Percentiles rank a stretch among this genome's conserved stretches.
Conservation (phyloP, 2,329 filamentous ascomycete species). For the Diaporthe caulivora region DNA sequence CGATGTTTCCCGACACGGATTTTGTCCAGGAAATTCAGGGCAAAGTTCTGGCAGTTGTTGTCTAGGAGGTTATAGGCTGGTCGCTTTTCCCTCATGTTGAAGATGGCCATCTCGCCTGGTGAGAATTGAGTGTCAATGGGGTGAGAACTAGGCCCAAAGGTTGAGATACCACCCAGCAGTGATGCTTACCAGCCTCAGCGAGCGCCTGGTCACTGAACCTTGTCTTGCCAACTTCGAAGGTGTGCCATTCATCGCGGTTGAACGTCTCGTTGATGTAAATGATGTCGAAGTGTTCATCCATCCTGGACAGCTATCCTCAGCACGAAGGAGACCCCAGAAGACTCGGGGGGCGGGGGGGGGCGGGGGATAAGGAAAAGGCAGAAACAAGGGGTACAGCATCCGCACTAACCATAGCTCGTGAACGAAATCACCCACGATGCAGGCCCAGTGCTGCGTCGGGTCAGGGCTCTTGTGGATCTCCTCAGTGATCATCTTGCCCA, state of each 20-base stretch:
- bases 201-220: conserved; percentile 67
- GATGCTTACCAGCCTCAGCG: conserved; percentile 58
- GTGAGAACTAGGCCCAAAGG: background rate
- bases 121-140: background rate
- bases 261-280: conserved; percentile 67
- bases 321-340: background rate
- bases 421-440: conserved; percentile 66
- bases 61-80: conserved; percentile 69
- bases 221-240: conserved; percentile 64
- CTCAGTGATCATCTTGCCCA: conserved; percentile 68
- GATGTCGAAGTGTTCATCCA: conserved; percentile 66
- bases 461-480: conserved; percentile 67
- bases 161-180: background rate
- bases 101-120: conserved; percentile 65
- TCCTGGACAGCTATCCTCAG: background rate
- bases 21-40: conserved; percentile 64
- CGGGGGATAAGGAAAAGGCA: background rate
- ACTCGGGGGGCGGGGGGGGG: too few relatives aligned
- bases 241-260: conserved; percentile 61
- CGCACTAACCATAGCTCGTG: conserved; percentile 64
- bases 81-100: conserved; percentile 60
- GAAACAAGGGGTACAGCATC: background rate
- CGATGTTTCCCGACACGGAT: conserved; percentile 63
- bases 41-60: conserved; percentile 72
- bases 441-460: conserved; percentile 71